Conservation (phyloP, 208 protist genomes). For the Herpetomonas tarakana region DNA sequence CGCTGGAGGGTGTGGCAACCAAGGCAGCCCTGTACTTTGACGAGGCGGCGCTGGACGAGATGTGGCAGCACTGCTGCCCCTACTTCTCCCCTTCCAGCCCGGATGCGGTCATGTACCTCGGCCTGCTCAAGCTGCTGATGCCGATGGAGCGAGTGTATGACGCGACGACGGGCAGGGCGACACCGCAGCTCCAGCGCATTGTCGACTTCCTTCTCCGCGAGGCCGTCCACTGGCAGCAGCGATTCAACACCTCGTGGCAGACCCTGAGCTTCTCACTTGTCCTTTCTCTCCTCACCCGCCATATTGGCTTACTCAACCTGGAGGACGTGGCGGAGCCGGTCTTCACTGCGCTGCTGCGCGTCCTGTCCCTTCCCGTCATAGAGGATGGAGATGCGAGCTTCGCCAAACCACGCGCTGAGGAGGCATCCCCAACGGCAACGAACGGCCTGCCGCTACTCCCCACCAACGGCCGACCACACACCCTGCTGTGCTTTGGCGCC, state of each 20-base stretch:
- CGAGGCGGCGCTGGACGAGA: slow-evolving; percentile 30
- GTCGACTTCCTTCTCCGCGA: slow-evolving; percentile 54
- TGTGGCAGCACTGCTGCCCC: slow-evolving; percentile 51
- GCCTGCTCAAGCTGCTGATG: slow-evolving; percentile 24
- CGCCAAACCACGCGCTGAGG: slow-evolving; percentile 6
- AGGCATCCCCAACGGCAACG: neutral
- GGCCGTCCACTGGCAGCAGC: slow-evolving; percentile 30
- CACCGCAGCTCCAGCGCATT: slow-evolving; percentile 24
- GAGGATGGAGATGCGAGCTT: slow-evolving; percentile 5
- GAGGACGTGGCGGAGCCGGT: slow-evolving; percentile 67
- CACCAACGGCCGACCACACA: no score
- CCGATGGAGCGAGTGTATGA: slow-evolving; percentile 19
- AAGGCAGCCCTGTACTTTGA: slow-evolving; percentile 38
- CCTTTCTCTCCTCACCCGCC: slow-evolving; percentile 24
- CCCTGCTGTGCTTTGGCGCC: neutral
- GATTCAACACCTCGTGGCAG: slow-evolving; percentile 26
- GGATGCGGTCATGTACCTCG: slow-evolving; percentile 20
- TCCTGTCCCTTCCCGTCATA: slow-evolving; percentile 36
- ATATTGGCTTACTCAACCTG: slow-evolving; percentile 44
- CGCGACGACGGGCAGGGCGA: slow-evolving; percentile 6
- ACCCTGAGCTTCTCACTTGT: slow-evolving; percentile 27
- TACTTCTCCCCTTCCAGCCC: slow-evolving; percentile 19
- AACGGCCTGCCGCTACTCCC: no score
- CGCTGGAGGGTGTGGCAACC: slow-evolving; percentile 23
- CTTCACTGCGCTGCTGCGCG: slow-evolving; percentile 49